Conservation (phyloP, 1,139 yeast genomes). For the Kurtzmaniella quercitrusa region DNA sequence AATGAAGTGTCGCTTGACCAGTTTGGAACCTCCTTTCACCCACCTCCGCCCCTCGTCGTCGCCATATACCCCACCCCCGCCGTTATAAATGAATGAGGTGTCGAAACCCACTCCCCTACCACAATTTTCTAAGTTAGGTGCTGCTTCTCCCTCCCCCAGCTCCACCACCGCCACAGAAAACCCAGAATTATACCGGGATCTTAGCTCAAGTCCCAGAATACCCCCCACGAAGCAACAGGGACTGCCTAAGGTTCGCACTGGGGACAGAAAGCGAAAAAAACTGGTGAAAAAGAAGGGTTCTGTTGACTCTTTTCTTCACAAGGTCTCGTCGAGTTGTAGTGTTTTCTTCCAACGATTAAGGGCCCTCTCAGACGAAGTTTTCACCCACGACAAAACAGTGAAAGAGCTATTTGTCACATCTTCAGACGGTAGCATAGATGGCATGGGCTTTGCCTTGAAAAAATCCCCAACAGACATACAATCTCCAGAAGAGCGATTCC, state of each 20-base stretch:
- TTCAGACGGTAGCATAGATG: constrained; percentile 21
- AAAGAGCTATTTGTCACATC: constrained; percentile 40
- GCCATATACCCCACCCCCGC: too few relatives aligned
- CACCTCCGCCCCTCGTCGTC: neutral
- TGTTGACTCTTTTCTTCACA: constrained; percentile 24
- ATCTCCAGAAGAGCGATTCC: constrained; percentile 33
- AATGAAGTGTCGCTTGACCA: neutral
- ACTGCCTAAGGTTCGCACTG: neutral
- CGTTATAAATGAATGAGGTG: neutral
- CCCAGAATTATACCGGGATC: neutral
- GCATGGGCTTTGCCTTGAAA: constrained; percentile 16
- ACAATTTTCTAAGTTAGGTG: neutral
- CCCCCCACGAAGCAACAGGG: neutral
- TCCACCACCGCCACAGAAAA: neutral
- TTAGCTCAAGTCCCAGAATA: neutral
- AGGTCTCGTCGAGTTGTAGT: constrained; percentile 32
- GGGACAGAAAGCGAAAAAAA: neutral
- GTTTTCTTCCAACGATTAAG: constrained; percentile 29
- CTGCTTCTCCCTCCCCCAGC: neutral
- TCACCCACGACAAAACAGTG: constrained; percentile 36
- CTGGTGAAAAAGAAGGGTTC: constrained; percentile 8
- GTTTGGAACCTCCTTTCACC: neutral
- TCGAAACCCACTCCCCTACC: neutral
- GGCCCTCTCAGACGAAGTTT: constrained; percentile 39
- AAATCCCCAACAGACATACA: constrained; percentile 17